Evolutionary conservation across 2,329 filamentous ascomycete species (phyloP), one percentile per base, ranked within the genome.

Genomic region (Sporothrix curviconia): DNA sequence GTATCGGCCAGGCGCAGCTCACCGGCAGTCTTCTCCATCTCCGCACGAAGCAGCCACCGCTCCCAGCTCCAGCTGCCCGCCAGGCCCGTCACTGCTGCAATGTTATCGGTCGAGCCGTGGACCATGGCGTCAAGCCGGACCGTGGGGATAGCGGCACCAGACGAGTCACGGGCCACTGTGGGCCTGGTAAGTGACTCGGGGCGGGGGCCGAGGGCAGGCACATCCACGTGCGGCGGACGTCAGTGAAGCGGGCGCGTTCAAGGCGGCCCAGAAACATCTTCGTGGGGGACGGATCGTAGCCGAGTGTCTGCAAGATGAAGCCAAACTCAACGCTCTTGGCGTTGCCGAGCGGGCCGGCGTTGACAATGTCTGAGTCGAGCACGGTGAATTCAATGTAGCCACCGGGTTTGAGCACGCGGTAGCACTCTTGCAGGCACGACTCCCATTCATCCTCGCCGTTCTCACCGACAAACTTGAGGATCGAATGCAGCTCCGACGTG

Each of bases 1-100:
- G 73, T 81, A 64, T 83, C 78, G 4, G 72, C 73, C 24, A 83
- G 75, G 11, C 80, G 71, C 60, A 79, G 71, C 68, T 90, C 85
- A 25, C 89, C 87, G 67, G 90, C 77, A 4, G 78, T 77, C 71
- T 81, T 94, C 76, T 96, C 92, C 74, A 86, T 82, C 74, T 94
- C 89, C 66, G 92, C 81, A 67, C 90, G 89, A 64, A 96, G 75
- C 70, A 97, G 81, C 94, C 94, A 99, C 70, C 90, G 88, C 79
- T 99, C 94, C 92, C 92, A 99, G 69, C 86, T 85, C 85, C 91
- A 94, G 25, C 87, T 86, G 4, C 90, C 94, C 1, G 92, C 83
- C 40, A 97, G 74, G 19, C 92, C 92, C 12, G 89, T 87, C 63
- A 96, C 77, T 64, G 82, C 84, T 1, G 89, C 89, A 14, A 86